These are phyloP conservation scores for Calonectria pauciramosa DNA, from an alignment of 2,329 filamentous ascomycete species.

Conservation along the genomic window DNA sequence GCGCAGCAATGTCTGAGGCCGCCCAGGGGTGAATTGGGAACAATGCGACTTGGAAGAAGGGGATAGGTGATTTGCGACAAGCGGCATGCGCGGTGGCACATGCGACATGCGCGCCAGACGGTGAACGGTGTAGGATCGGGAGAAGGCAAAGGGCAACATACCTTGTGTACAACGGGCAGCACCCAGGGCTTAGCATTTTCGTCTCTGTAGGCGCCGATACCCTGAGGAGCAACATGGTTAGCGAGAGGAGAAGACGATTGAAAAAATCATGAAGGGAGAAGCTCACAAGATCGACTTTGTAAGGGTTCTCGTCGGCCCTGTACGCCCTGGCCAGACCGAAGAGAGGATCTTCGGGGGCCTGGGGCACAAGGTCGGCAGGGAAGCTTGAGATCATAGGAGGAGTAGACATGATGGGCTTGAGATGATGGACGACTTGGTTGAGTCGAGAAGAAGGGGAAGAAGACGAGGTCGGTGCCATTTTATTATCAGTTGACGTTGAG, in stretches of 20 bases:
- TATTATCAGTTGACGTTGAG: constrained; percentile 48
- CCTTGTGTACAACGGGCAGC: constrained; percentile 95
- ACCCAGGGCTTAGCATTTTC: constrained; percentile 98
- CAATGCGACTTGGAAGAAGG: constrained; percentile 18
- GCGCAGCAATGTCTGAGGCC: constrained; percentile 22
- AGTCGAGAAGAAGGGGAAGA: constrained; percentile 67
- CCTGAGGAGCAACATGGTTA: constrained; percentile 53
- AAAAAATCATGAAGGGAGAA: background rate
- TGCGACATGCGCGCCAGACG: constrained; percentile 21
- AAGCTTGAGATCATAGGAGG: constrained; percentile 71
- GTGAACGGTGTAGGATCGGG: constrained; percentile 14
- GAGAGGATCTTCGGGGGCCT: constrained; percentile 94
- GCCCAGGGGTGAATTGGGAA: constrained; percentile 15
- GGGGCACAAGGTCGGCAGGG: constrained; percentile 81
- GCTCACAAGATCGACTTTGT: constrained; percentile 93
- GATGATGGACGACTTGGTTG: constrained; percentile 76
- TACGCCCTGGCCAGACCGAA: constrained; percentile 94
- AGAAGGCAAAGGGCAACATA: constrained; percentile 54
- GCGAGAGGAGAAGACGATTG: background rate
- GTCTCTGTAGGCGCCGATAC: constrained; percentile 94
- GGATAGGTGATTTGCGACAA: constrained; percentile 10
- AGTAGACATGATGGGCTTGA: constrained; percentile 69
- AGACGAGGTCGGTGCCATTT: constrained; percentile 49
- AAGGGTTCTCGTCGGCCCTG: constrained; percentile 79
- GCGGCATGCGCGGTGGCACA: constrained; percentile 10